phyloP scores from a whole-genome alignment of 768 basidiomycete species.

The Tylopilus rubrobrunneus region DNA sequence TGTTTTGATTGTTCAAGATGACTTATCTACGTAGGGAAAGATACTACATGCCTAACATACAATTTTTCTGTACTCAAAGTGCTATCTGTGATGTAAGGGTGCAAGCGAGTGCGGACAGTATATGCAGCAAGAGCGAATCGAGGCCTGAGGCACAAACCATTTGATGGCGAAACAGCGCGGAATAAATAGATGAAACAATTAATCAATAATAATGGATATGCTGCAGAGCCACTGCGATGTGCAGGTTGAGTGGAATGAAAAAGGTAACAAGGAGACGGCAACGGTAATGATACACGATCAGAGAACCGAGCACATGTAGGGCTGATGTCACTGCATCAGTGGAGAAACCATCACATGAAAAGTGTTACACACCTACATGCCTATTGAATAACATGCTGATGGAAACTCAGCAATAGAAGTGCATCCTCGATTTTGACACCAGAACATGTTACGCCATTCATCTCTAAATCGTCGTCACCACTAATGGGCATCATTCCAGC shows the following conservation, averaged over 20 bases:
- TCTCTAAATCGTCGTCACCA: constrained; percentile 26
- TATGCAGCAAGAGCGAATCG: constrained; percentile 15
- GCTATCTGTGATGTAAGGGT: constrained; percentile 14
- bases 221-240: constrained; percentile 15
- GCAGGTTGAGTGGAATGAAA: constrained; percentile 2
- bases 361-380: constrained; percentile 20
- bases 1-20: constrained; percentile 8
- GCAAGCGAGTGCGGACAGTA: constrained; percentile 12
- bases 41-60: constrained; percentile 19
- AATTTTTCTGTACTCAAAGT: constrained; percentile 21
- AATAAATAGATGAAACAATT: constrained; percentile 29
- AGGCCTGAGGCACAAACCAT: constrained; percentile 4
- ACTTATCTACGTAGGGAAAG: constrained; percentile 15
- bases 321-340: constrained; percentile 16
- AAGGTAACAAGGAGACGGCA: not conserved
- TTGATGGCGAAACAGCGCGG: constrained; percentile 4
- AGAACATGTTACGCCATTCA: constrained; percentile 34
- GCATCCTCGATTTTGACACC: constrained; percentile 74
- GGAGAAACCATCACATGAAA: not conserved
- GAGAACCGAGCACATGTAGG: constrained; percentile 11
- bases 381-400: constrained; percentile 60
- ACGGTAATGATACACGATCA: constrained; percentile 21
- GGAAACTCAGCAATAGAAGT: constrained; percentile 68
- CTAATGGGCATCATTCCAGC: constrained; percentile 18
- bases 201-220: constrained; percentile 36